Percentiles rank a stretch among this genome's conserved stretches.
phyloP scores from a whole-genome alignment of 306 rosid species.

The Alnus rubra region DNA sequence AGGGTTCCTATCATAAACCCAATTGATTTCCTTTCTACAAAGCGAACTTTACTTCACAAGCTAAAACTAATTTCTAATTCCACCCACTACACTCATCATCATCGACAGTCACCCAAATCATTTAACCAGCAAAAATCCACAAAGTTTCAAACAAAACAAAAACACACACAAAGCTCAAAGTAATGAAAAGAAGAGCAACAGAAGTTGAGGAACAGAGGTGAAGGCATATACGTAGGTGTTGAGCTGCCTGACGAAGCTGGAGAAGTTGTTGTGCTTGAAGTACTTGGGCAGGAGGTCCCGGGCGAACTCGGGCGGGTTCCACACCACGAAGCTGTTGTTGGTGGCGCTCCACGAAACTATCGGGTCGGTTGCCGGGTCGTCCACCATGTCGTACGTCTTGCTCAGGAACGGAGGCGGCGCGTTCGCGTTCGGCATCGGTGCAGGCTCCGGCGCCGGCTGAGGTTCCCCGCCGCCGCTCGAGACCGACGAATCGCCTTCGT shows the following conservation, averaged over 20 bases:
- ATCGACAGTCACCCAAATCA: neutral
- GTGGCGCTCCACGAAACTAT: conserved; percentile 89
- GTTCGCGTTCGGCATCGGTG: conserved; percentile 58
- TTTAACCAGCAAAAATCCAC: neutral
- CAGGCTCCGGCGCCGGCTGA: conserved; percentile 42
- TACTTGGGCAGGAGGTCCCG: conserved; percentile 87
- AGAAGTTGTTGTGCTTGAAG: conserved; percentile 94
- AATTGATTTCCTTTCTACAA: neutral
- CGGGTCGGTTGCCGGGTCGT: conserved; percentile 75
- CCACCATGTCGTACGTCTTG: conserved; percentile 97
- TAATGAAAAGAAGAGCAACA: neutral
- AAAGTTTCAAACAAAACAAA: neutral
- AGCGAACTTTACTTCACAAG: neutral
- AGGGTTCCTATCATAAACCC: neutral
- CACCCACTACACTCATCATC: neutral
- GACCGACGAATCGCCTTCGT: conserved; percentile 30
- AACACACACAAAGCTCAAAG: neutral
- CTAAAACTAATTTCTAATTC: neutral
- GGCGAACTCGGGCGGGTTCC: conserved; percentile 98
- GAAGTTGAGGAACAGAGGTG: neutral
- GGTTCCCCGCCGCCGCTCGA: neutral
- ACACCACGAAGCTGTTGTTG: conserved; percentile 92
- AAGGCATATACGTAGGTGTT: conserved; percentile 72
- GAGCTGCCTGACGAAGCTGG: conserved; percentile 90
- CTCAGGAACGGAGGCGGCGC: conserved; percentile 93